Evolutionary conservation across 225 moss, liverwort and hornwort species (phyloP).

Genomic region (Antitrichia curtipendula): DNA sequence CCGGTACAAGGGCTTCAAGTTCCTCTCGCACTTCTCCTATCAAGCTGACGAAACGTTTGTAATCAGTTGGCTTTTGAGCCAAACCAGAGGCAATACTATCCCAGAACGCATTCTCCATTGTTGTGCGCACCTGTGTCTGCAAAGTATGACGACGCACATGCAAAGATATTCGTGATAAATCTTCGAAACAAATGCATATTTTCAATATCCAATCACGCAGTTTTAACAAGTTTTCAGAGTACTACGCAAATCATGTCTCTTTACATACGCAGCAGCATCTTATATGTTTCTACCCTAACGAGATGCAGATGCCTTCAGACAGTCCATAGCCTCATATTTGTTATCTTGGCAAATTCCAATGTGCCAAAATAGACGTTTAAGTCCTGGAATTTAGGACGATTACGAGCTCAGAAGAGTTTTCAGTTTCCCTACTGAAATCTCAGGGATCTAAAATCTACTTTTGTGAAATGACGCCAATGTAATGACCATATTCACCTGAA

Average conservation of each 20-base stretch:
- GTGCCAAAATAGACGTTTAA: background rate
- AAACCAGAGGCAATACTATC: slow-evolving; percentile 70
- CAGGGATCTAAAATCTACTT: background rate
- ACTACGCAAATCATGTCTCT: background rate
- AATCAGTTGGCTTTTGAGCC: slow-evolving; percentile 64
- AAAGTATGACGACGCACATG: background rate
- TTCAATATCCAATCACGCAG: background rate
- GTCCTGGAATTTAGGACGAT: background rate
- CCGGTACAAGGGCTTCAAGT: slow-evolving; percentile 74
- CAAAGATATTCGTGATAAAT: background rate
- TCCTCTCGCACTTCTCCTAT: slow-evolving; percentile 86
- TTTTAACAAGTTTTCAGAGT: background rate
- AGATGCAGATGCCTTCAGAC: background rate
- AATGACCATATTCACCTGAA: slow-evolving; percentile 23
- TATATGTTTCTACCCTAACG: background rate
- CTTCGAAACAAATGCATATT: background rate
- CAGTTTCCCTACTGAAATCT: background rate
- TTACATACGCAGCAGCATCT: background rate
- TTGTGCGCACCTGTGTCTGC: slow-evolving; percentile 68
- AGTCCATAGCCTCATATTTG: background rate
- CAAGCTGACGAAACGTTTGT: slow-evolving; percentile 67
- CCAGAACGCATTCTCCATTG: slow-evolving; percentile 97
- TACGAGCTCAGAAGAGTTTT: background rate
- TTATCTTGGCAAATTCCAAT: background rate
- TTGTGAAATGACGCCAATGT: background rate